Percentiles rank a stretch among this genome's conserved stretches.
Conservation (phyloP, 2,329 filamentous ascomycete species). For the Colletotrichum caudatum region DNA sequence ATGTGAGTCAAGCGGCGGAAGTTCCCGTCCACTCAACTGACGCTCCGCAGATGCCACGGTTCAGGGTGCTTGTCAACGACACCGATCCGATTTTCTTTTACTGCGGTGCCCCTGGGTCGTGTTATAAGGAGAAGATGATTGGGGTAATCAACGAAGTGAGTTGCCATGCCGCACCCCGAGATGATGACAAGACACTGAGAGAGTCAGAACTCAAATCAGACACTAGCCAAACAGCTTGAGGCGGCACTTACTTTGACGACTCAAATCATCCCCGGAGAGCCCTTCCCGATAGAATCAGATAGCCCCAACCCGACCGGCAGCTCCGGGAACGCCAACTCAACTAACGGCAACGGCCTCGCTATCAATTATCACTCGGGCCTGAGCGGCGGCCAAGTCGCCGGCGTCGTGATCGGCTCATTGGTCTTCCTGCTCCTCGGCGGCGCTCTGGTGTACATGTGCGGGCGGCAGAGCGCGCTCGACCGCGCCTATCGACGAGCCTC, state of each 20-base stretch:
- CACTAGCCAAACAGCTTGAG: conserved; percentile 60
- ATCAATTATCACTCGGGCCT: conserved; percentile 41
- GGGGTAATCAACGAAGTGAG: conserved; percentile 78
- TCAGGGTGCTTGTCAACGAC: conserved; percentile 64
- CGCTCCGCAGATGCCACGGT: conserved; percentile 58
- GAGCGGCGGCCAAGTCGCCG: conserved; percentile 66
- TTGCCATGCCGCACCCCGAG: background rate
- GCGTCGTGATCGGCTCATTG: conserved; percentile 66
- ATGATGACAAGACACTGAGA: conserved; percentile 30
- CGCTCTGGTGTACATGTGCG: conserved; percentile 61
- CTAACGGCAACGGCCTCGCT: conserved; percentile 33
- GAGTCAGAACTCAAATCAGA: conserved; percentile 59
- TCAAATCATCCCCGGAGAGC: conserved; percentile 68
- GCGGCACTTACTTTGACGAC: conserved; percentile 61
- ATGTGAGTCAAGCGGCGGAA: conserved; percentile 52
- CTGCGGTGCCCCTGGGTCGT: conserved; percentile 75
- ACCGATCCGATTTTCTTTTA: conserved; percentile 77
- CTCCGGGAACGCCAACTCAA: conserved; percentile 23
- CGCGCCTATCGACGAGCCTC: conserved; percentile 51
- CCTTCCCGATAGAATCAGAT: conserved; percentile 62
- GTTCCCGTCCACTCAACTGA: conserved; percentile 44
- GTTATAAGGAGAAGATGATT: conserved; percentile 75
- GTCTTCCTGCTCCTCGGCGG: conserved; percentile 59
- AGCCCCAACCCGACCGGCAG: conserved; percentile 36
- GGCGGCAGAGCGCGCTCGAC: conserved; percentile 55